A percentile compares a stretch with the other conserved stretches of the same genome.
These are phyloP conservation scores for Clonostachys byssicola DNA, from an alignment of 2,329 filamentous ascomycete genomes.

Conservation along the genomic window DNA sequence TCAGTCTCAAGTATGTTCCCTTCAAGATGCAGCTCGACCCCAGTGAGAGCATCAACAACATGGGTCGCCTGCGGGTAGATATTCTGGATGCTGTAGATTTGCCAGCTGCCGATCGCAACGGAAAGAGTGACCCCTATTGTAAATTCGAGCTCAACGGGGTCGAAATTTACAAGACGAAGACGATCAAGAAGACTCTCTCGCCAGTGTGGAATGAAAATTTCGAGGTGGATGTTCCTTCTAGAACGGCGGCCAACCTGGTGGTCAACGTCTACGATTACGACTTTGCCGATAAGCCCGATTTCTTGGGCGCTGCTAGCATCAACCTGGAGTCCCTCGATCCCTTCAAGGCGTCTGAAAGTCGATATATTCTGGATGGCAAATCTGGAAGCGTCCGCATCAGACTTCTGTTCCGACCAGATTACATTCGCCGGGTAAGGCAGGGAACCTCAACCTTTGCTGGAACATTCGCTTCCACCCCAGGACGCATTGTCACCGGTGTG, in stretches of 20 bases:
- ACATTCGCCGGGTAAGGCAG: constrained; percentile 80
- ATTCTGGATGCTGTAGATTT: constrained; percentile 81
- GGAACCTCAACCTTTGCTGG: constrained; percentile 91
- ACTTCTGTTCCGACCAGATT: constrained; percentile 88
- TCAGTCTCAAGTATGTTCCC: constrained; percentile 92
- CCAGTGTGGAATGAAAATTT: constrained; percentile 97
- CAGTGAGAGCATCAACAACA: constrained; percentile 97
- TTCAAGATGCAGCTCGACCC: constrained; percentile 92
- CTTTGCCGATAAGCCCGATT: constrained; percentile 91
- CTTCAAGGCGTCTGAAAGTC: constrained; percentile 74
- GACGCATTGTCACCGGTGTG: constrained; percentile 78
- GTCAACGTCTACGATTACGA: constrained; percentile 93
- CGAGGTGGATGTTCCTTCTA: constrained; percentile 75
- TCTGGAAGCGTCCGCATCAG: constrained; percentile 79
- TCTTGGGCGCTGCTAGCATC: constrained; percentile 73
- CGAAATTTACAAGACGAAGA: constrained; percentile 92
- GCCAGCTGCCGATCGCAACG: constrained; percentile 92
- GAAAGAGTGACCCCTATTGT: constrained; percentile 95
- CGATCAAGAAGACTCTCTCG: constrained; percentile 92
- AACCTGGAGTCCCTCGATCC: constrained; percentile 79
- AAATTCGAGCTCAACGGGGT: constrained; percentile 88
- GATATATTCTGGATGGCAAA: constrained; percentile 78
- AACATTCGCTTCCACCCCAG: constrained; percentile 78
- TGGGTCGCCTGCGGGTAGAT: constrained; percentile 92
- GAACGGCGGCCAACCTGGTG: constrained; percentile 79